phyloP scores from a whole-genome alignment of 2,329 filamentous ascomycete genomes.

The Thielaviopsis musarum region DNA sequence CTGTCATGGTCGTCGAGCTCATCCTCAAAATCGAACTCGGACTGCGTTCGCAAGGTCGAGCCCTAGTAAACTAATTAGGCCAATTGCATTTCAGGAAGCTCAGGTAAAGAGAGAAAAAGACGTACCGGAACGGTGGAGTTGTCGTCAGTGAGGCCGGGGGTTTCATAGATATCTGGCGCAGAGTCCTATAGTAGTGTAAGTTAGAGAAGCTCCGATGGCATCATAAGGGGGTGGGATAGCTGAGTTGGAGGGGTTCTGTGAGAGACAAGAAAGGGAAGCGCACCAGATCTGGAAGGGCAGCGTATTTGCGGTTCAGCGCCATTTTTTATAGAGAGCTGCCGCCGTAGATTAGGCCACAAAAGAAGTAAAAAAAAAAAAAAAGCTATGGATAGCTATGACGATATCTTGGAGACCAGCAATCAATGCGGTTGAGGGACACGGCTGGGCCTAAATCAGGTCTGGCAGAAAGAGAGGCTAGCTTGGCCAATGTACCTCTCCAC shows the following conservation, averaged over 20 bases:
- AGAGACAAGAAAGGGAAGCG: conserved; percentile 12
- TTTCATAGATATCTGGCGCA: conserved; percentile 92
- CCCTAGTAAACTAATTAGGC: conserved; percentile 23
- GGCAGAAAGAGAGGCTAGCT: background rate
- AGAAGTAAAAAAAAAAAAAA: background rate
- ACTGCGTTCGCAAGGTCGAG: conserved; percentile 37
- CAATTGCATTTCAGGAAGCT: background rate
- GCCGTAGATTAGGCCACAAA: background rate
- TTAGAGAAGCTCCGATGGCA: background rate
- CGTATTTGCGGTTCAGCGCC: conserved; percentile 69
- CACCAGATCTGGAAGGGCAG: conserved; percentile 64
- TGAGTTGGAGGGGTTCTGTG: conserved; percentile 11
- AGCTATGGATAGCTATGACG: background rate
- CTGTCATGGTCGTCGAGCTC: conserved; percentile 44
- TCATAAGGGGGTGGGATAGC: background rate
- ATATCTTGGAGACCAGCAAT: background rate
- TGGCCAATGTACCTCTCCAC: background rate
- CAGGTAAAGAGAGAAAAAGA: conserved; percentile 9
- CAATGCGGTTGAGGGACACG: background rate
- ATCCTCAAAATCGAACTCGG: conserved; percentile 46
- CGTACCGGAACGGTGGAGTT: conserved; percentile 67
- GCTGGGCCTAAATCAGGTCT: background rate
- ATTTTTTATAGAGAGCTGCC: conserved; percentile 25
- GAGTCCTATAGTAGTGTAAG: conserved; percentile 46
- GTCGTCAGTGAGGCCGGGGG: conserved; percentile 80